phyloP scores from a whole-genome alignment of 768 basidiomycete species.

The Macrolepiota fuliginosa region DNA sequence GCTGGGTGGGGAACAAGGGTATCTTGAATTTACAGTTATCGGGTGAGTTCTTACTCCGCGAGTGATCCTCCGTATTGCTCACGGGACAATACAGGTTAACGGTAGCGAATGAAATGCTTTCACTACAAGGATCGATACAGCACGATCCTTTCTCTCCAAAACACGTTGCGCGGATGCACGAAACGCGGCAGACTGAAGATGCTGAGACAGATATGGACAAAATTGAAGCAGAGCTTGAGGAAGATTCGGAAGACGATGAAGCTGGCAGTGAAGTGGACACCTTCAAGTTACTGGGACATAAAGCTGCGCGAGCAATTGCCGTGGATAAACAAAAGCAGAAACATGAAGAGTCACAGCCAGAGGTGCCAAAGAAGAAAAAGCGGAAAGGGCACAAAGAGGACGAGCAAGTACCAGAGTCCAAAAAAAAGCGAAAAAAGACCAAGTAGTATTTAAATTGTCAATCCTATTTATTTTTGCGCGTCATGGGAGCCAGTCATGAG shows the following conservation, averaged over 20 bases:
- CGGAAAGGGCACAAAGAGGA: constrained; percentile 23
- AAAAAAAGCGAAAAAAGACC: constrained; percentile 14
- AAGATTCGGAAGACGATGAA: constrained; percentile 17
- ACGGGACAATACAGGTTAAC: constrained; percentile 54
- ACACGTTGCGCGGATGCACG: constrained; percentile 33
- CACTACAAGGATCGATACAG: constrained; percentile 81
- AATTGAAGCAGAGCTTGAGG: constrained; percentile 15
- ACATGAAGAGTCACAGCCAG: background rate
- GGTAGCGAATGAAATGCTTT: constrained; percentile 92
- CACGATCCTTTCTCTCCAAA: constrained; percentile 67
- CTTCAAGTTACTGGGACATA: constrained; percentile 20
- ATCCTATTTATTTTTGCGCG: no score
- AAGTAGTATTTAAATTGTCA: background rate
- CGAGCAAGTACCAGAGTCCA: constrained; percentile 16
- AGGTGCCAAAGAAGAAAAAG: constrained; percentile 15
- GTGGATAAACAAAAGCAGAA: constrained; percentile 16
- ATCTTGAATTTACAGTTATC: constrained; percentile 81
- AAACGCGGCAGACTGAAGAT: constrained; percentile 19
- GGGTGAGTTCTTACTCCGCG: constrained; percentile 51
- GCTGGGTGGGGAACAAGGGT: constrained; percentile 67
- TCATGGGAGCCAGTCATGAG: no score
- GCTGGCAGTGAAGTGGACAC: constrained; percentile 17
- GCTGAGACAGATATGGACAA: constrained; percentile 16
- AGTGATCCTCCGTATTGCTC: background rate
- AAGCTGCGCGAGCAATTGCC: constrained; percentile 17